phyloP scores from a whole-genome alignment of 2,329 filamentous ascomycete species.

The Monosporascus sp. region DNA sequence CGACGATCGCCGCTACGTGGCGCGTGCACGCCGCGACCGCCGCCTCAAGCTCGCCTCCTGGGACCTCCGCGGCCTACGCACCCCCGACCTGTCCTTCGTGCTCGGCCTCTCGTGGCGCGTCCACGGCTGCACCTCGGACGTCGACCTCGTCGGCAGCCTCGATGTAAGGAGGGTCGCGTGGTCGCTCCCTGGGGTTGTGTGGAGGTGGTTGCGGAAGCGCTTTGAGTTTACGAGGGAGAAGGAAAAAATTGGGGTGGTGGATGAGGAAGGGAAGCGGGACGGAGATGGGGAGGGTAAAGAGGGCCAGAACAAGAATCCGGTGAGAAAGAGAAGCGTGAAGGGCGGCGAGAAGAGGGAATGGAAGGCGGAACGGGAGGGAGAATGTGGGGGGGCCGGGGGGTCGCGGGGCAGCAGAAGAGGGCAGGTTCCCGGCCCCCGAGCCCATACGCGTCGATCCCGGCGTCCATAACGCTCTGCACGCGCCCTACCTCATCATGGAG shows the following conservation, averaged over 20 bases:
- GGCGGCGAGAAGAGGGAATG: background rate
- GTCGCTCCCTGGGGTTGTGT: conserved; percentile 1
- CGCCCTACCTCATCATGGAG: conserved; percentile 11
- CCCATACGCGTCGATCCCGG: background rate
- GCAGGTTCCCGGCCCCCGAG: background rate
- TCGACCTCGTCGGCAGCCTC: conserved; percentile 17
- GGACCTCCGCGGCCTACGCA: background rate
- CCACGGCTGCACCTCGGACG: conserved; percentile 8
- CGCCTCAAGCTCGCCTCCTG: background rate
- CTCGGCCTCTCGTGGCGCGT: conserved; percentile 15
- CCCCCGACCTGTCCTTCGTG: conserved; percentile 12
- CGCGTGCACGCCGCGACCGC: background rate
- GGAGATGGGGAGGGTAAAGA: too few species aligned
- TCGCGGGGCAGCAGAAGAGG: background rate
- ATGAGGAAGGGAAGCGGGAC: too few species aligned
- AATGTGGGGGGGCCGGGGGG: conserved; percentile 9
- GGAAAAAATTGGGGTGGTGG: background rate
- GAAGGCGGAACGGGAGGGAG: background rate
- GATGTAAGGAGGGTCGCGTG: conserved; percentile 7
- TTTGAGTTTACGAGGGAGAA: conserved; percentile 1
- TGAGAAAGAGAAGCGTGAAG: background rate
- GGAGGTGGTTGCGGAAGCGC: too few species aligned
- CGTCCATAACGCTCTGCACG: conserved; percentile 1
- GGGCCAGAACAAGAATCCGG: background rate
- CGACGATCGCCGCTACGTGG: background rate